Evolutionary conservation across 163 green algal genomes (phyloP).

Genomic region (Scenedesmus sp.): DNA sequence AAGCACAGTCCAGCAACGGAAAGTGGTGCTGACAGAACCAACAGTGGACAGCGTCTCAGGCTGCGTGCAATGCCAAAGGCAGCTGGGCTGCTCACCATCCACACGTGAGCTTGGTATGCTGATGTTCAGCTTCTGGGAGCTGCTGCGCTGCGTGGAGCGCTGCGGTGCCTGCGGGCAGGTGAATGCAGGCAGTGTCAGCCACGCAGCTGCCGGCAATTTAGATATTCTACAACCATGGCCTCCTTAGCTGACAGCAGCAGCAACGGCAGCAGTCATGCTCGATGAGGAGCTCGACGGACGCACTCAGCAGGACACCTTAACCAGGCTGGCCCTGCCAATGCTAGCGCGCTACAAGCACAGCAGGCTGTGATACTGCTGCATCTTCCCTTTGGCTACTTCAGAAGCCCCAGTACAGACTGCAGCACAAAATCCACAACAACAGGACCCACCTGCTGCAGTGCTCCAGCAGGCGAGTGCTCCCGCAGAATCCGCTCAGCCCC

Average conservation of each 20-base stretch:
- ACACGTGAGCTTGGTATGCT: constrained; percentile 17
- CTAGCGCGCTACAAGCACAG: no score
- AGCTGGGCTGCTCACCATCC: not conserved
- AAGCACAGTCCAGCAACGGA: not conserved
- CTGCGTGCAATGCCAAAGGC: not conserved
- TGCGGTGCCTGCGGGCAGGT: not conserved
- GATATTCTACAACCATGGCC: no score
- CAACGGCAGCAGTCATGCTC: no score
- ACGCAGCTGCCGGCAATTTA: not conserved
- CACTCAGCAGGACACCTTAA: no score
- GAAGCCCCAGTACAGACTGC: not conserved
- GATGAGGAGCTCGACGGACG: no score
- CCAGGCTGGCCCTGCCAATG: no score
- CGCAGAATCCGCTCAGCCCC: not conserved
- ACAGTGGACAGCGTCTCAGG: no score
- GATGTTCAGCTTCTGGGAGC: constrained; percentile 13
- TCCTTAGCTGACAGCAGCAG: no score
- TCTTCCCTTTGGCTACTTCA: no score
- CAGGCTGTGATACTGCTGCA: no score
- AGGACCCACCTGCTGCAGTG: constrained; percentile 22
- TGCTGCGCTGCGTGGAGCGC: constrained; percentile 10
- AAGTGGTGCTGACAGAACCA: not conserved
- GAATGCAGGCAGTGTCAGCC: not conserved
- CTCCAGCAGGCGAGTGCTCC: not conserved
- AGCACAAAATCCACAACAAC: not conserved